Evolutionary conservation across 192 early-diverging fungal species (phyloP), one percentile per base, ranked within the genome.

Genomic region (Gaertneriomyces semiglobifer): DNA sequence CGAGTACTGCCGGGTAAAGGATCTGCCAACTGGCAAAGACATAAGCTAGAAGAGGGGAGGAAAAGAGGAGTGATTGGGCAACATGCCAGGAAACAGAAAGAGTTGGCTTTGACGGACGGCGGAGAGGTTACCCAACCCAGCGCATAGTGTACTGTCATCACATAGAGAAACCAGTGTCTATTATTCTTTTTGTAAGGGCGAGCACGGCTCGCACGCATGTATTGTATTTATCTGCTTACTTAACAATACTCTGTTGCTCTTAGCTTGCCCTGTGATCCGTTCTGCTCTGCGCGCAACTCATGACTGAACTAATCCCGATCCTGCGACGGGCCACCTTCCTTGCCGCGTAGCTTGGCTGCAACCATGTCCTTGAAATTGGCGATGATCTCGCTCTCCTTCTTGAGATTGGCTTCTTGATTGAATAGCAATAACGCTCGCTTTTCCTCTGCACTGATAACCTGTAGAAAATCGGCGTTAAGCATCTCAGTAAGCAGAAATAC

Each of bases 351-450:
- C 44, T 66, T 68, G 39, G 58, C 62, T 18, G 58, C 19, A 14
- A 98, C 84, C 79, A 96, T 86, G 53, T 95, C 93, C 53, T 91
- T 88, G 76, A 95, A 93, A 60, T 90, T 86, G 40, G 89, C 87
- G 60, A 98, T 94, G 67, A 96, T 91, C 65, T 95, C 89, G 53
- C 88, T 82, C 66, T 98, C 96, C 71, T 92, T 92, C 77, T 91
- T 89, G 44, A 87, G 73, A 68, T 89, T 90, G 75, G 94, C 91
- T 72, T 96, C 92, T 58, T 95, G 91, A 65, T 86, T 91, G 66
- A 92, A 90, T 62, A 92, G 77, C 41, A 97, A 74, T 53, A 98
- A 69, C 40, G 88, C 85, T 57, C 93, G 78, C 76, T 93, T 94
- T 61, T 98, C 96, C 63, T 98, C 96, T 6, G 95, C 93, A 53